A percentile compares a stretch with the other conserved stretches of the same genome.
phyloP scores from a whole-genome alignment of 208 protist genomes.

The Sergeia podlipaevii region DNA sequence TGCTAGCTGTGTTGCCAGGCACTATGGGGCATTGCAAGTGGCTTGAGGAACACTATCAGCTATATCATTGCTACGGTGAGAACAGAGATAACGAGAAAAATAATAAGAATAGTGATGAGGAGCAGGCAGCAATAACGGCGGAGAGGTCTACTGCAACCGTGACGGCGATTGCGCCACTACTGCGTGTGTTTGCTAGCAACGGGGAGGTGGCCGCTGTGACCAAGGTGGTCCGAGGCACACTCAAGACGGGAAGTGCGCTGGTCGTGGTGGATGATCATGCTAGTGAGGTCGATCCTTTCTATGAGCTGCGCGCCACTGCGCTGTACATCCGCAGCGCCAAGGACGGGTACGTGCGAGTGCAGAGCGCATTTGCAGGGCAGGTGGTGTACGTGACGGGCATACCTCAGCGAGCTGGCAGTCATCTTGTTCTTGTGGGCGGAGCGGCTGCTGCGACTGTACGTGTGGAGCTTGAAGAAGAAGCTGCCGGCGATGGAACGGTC shows the following conservation, averaged over 20 bases:
- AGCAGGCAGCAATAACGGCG: background rate
- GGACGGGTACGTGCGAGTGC: conserved; percentile 49
- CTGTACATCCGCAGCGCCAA: conserved; percentile 44
- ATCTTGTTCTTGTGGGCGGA: conserved; percentile 57
- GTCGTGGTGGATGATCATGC: conserved; percentile 66
- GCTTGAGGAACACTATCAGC: conserved; percentile 42
- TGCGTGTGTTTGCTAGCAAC: conserved; percentile 39
- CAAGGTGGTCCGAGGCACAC: conserved; percentile 51
- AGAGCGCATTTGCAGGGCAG: conserved; percentile 53
- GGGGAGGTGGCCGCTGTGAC: conserved; percentile 49
- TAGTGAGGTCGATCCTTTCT: conserved; percentile 63
- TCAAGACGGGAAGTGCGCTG: conserved; percentile 17
- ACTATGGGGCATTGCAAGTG: conserved; percentile 25
- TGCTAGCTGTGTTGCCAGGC: conserved; percentile 60
- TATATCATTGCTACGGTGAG: conserved; percentile 3
- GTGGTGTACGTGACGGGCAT: conserved; percentile 61
- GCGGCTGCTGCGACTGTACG: conserved; percentile 26
- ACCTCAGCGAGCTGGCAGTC: conserved; percentile 35
- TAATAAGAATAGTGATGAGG: background rate
- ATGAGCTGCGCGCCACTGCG: conserved; percentile 29
- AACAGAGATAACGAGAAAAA: background rate
- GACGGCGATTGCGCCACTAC: conserved; percentile 49
- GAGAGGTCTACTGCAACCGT: conserved; percentile 6
- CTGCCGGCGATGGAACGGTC: background rate
- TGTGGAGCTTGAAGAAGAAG: conserved; percentile 12